phyloP scores from a whole-genome alignment of 345 rosid genomes.

The Gossypium anomalum region DNA sequence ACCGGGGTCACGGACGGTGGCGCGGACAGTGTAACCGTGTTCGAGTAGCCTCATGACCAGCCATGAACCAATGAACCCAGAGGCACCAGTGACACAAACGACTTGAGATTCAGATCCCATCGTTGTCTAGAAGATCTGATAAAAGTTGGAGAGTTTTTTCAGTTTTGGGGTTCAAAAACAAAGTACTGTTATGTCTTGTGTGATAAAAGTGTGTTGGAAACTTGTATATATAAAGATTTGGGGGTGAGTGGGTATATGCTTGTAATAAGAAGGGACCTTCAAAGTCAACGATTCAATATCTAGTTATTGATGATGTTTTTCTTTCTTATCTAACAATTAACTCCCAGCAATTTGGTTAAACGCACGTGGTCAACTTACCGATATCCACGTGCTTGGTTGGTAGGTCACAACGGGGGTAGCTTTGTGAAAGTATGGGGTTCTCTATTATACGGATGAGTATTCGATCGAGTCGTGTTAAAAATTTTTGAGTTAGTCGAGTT shows the following conservation, averaged over 20 bases:
- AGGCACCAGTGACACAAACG: conserved; percentile 87
- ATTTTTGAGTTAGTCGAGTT: no score
- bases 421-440: no score
- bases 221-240: no score
- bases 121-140: not conserved
- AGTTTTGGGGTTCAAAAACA: not conserved
- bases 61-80: conserved; percentile 95
- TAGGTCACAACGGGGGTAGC: not conserved
- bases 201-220: no score
- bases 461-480: no score
- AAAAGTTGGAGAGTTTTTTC: not conserved
- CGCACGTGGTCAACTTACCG: not conserved
- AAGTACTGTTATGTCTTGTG: no score
- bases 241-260: no score
- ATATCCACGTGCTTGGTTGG: not conserved
- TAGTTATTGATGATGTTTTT: not conserved
- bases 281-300: not conserved
- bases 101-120: conserved; percentile 27
- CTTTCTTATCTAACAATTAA: not conserved
- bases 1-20: conserved; percentile 90
- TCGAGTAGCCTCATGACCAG: conserved; percentile 81
- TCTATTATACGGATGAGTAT: rapidly evolving
- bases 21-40: conserved; percentile 67
- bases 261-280: no score
- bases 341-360: not conserved